Evolutionary conservation across 1,284 basidiomycete species (phyloP).

Genomic region (Ganoderma multipileum): DNA sequence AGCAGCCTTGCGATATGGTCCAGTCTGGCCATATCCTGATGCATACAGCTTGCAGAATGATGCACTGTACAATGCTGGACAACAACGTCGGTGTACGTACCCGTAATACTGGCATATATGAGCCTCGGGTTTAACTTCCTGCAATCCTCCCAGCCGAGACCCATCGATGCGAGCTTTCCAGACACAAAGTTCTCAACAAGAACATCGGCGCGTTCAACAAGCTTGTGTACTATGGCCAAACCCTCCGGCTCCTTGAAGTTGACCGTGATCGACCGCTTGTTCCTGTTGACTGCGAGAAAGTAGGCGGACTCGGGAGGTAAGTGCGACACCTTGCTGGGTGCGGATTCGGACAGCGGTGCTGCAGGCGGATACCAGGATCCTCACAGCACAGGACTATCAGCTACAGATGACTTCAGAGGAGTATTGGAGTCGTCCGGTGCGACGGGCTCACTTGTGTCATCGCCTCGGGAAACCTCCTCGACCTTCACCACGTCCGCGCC

Average conservation of each 20-base stretch:
- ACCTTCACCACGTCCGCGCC: constrained; percentile 94
- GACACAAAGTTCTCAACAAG: constrained; percentile 89
- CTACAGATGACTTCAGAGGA: constrained; percentile 12
- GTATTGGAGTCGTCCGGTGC: constrained; percentile 21
- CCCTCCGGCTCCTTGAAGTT: constrained; percentile 88
- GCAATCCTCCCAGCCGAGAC: constrained; percentile 88
- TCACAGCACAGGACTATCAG: constrained; percentile 38
- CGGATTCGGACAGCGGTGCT: constrained; percentile 62
- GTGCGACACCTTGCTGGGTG: constrained; percentile 62
- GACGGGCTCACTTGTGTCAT: constrained; percentile 81
- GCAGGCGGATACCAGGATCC: constrained; percentile 85
- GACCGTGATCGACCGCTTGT: constrained; percentile 88
- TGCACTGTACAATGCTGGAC: not conserved
- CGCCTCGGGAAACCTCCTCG: constrained; percentile 82
- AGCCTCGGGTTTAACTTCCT: constrained; percentile 81
- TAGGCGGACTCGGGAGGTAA: constrained; percentile 93
- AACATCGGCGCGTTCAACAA: constrained; percentile 83
- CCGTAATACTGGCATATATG: constrained; percentile 92
- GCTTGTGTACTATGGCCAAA: constrained; percentile 76
- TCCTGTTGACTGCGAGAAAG: constrained; percentile 89
- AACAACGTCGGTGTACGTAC: constrained; percentile 44
- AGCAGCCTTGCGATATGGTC: constrained; percentile 83
- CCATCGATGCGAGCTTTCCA: constrained; percentile 86
- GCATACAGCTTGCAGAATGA: constrained; percentile 24
- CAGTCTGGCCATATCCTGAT: constrained; percentile 92